Percentiles rank a stretch among this genome's conserved stretches.
Conservation (phyloP, 176 grass and related monocot genomes). For the Eragrostis curvula region DNA sequence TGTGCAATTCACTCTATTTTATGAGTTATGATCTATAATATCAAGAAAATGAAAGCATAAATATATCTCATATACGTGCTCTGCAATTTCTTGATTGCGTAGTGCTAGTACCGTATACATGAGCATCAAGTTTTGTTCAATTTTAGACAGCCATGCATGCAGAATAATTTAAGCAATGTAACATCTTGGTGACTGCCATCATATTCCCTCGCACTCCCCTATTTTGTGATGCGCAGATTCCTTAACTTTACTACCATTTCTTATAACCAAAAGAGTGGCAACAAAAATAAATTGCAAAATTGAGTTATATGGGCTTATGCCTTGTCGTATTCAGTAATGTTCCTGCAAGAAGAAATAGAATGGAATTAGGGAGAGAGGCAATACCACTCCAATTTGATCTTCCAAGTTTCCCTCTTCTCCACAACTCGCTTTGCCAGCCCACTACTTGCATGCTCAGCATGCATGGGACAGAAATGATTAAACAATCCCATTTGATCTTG, state of each 20-base stretch:
- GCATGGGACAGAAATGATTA: neutral
- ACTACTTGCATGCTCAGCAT: neutral
- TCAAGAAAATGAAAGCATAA: neutral
- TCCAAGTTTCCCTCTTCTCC: constrained; percentile 30
- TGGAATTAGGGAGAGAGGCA: neutral
- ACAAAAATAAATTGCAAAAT: neutral
- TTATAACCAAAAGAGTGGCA: neutral
- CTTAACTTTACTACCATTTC: neutral
- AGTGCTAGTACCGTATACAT: neutral
- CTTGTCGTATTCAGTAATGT: constrained; percentile 21
- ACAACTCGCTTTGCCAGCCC: constrained; percentile 4
- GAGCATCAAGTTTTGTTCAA: constrained; percentile 16
- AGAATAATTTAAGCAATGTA: constrained; percentile 40
- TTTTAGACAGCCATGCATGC: constrained; percentile 29
- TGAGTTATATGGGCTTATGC: neutral
- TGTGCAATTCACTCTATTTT: too few species aligned
- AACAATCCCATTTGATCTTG: constrained; percentile 8
- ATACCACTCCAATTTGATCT: neutral
- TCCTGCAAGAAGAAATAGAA: too few species aligned
- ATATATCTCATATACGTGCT: neutral
- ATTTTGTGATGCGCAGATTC: constrained; percentile 32
- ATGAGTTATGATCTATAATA: neutral
- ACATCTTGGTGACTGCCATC: constrained; percentile 14
- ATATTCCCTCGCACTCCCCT: neutral
- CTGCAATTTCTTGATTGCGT: neutral